Evolutionary conservation across 805 yeast genomes (phyloP), one percentile per base, ranked within the genome.

Genomic region (Candida ortonii): DNA sequence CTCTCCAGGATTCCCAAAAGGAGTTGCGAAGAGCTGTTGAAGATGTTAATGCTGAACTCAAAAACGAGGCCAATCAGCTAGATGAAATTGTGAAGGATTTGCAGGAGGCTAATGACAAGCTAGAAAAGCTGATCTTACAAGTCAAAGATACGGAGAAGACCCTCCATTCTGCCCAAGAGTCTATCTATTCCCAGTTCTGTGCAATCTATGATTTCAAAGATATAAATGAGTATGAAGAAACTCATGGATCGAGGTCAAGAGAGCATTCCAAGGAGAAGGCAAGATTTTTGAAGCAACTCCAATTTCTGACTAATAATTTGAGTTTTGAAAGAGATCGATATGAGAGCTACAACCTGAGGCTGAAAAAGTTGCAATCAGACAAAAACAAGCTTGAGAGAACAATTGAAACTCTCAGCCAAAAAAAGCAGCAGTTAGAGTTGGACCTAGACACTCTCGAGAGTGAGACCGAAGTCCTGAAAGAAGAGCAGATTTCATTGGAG

Each of bases 171-270:
- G 34, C 78, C 6, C 80, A 78, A 43, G 44, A 58, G 2, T 52
- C 55, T 3, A 58, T 78, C 4, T 84, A 77, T 51, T 30, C 53
- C 7, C 68, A 57, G 0, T 84, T 88, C 52, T 80, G 89, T 37
- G 35, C 52, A 1, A 65, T 59, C 36, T 60, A 80, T 33, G 76
- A 77, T 0, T 76, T 86, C 47, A 54, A 61, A 6, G 59, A 58
- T 41, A 76, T 87, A 24, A 65, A 70, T 29, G 87, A 81, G 21
- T 88, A 83, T 53, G 96, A 88, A 54, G 65, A 64, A 27, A 65
- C 74, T 9, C 84, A 80, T 35, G 89, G 90, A 5, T 64, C 74
- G 4, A 59, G 71, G 4, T 50, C 73, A 31, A 66, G 84, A 50
- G 67, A 67, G 20, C 74, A 76, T 33, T 67, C 79, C 1, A 76